Conservation (phyloP, 2,329 filamentous ascomycete genomes). For the Coccinonectria pachysandricola region DNA sequence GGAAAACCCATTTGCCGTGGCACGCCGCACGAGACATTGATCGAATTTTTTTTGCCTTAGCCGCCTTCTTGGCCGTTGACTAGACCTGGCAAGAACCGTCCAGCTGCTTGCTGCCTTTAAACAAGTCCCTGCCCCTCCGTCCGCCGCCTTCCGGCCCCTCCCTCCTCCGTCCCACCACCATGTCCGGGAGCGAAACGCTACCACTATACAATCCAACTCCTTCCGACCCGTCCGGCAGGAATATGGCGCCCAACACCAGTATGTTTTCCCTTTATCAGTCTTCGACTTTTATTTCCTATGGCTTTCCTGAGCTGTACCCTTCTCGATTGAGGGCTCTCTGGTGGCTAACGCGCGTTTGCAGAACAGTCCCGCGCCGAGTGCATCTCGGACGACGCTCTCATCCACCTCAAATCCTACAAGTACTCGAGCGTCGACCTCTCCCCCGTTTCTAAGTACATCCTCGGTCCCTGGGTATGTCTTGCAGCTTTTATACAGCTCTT, state of each 20-base stretch:
- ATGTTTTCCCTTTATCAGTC: conserved; percentile 6
- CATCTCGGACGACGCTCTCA: conserved; percentile 80
- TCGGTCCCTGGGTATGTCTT: conserved; percentile 79
- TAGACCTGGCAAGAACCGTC: no score
- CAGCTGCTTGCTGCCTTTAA: no score
- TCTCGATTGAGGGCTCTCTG: conserved; percentile 1
- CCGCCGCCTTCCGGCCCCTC: conserved; percentile 16
- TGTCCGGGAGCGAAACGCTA: conserved; percentile 23
- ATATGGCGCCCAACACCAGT: conserved; percentile 26
- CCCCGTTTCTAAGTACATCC: conserved; percentile 82
- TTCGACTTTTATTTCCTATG: not conserved
- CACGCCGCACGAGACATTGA: no score
- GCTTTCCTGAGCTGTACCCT: not conserved
- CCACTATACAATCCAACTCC: conserved; percentile 21
- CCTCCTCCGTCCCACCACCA: conserved; percentile 18
- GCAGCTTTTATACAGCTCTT: conserved; percentile 6
- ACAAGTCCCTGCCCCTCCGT: not conserved
- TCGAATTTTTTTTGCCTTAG: no score
- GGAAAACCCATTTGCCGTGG: no score
- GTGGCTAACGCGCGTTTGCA: conserved; percentile 9
- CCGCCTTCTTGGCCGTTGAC: no score
- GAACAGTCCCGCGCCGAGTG: conserved; percentile 53
- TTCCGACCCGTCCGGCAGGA: conserved; percentile 16
- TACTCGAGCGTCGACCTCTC: conserved; percentile 97
- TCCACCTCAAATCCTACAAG: conserved; percentile 90